A percentile compares a stretch with the other conserved stretches of the same genome.
Conservation (phyloP, 768 basidiomycete species). For the Lactarius vividus region DNA sequence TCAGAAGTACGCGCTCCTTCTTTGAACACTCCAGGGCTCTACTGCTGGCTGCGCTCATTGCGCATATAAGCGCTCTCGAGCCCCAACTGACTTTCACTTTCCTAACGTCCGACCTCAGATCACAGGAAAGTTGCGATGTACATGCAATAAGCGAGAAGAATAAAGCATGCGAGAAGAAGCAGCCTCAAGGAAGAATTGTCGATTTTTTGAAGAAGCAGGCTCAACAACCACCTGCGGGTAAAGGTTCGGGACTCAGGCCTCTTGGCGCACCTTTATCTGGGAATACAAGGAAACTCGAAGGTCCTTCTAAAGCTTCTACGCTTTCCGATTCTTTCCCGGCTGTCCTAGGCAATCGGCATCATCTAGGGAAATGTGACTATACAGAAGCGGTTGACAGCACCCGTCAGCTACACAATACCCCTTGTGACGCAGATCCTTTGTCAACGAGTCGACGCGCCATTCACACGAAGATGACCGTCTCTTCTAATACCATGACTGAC, state of each 20-base stretch:
- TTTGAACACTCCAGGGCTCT: neutral
- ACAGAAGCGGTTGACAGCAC: neutral
- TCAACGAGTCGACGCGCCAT: neutral
- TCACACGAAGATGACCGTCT: neutral
- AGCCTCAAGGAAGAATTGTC: conserved; percentile 38
- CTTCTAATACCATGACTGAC: neutral
- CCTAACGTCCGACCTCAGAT: conserved; percentile 7
- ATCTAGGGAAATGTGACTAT: neutral
- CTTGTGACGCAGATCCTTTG: neutral
- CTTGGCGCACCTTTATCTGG: conserved; percentile 1
- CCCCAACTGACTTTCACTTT: neutral
- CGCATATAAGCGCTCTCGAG: conserved; percentile 11
- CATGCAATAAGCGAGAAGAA: neutral
- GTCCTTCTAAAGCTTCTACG: neutral
- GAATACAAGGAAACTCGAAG: neutral
- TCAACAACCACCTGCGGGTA: conserved; percentile 18
- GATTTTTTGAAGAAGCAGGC: conserved; percentile 49
- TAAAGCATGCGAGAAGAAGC: conserved; percentile 17
- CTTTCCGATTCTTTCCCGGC: neutral
- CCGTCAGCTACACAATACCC: neutral
- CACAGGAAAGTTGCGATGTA: neutral
- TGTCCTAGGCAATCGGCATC: neutral
- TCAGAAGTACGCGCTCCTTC: conserved; percentile 18
- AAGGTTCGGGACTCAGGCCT: conserved; percentile 18
- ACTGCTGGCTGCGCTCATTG: neutral